A percentile compares a stretch with the other conserved stretches of the same genome.
These are phyloP conservation scores for Trichoderma sp. DNA, from an alignment of 2,329 filamentous ascomycete genomes.

Conservation along the genomic window DNA sequence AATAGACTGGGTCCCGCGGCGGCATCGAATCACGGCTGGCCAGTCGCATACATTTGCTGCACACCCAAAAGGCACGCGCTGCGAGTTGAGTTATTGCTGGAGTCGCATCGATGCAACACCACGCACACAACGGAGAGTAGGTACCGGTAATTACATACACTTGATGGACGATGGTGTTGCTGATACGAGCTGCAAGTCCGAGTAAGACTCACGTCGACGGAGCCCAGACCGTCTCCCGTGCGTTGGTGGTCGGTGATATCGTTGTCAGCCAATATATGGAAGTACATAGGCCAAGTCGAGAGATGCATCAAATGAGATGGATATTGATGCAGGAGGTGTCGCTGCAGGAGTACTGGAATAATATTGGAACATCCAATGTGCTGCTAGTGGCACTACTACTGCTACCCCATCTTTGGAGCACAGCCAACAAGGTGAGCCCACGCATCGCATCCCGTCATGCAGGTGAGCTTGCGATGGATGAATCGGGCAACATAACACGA, in stretches of 20 bases:
- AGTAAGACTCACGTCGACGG: neutral
- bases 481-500: neutral
- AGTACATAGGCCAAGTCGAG: neutral
- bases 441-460: neutral
- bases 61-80: neutral
- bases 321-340: neutral
- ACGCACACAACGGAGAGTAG: neutral
- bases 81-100: neutral
- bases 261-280: neutral
- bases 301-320: neutral
- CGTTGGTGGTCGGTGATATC: neutral
- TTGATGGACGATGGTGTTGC: neutral
- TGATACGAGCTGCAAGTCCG: slow-evolving; percentile 5
- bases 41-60: neutral
- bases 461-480: slow-evolving; percentile 1
- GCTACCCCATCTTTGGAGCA: neutral
- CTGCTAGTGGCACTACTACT: neutral
- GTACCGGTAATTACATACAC: neutral
- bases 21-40: slow-evolving; percentile 1
- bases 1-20: neutral
- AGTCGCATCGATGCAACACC: neutral
- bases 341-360: neutral
- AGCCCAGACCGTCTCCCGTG: neutral
- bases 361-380: neutral
- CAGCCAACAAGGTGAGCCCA: slow-evolving; percentile 2